Evolutionary conservation across 306 rosid species (phyloP).

Genomic region (Quillaja saponaria): DNA sequence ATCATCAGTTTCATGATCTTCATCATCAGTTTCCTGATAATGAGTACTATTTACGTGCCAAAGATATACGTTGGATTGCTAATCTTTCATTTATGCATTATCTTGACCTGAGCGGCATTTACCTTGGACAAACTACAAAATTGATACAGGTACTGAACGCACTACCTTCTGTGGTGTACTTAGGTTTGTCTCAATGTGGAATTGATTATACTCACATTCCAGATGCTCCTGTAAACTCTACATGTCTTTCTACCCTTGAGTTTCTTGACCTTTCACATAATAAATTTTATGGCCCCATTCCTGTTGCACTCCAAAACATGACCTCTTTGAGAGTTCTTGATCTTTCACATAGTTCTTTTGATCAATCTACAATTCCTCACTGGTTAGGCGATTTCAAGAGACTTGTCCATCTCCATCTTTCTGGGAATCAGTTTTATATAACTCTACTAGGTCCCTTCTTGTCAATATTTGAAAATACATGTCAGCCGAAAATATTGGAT

Average conservation of each 20-base stretch:
- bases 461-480: no score
- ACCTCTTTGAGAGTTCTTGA: neutral
- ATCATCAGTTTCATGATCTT: neutral
- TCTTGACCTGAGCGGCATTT: neutral
- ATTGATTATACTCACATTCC: neutral
- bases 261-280: constrained; percentile 5
- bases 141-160: constrained; percentile 4
- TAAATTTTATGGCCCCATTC: neutral
- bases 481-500: no score
- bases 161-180: neutral
- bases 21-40: no score
- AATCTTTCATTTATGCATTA: neutral
- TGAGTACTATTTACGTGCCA: neutral
- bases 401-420: neutral
- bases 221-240: neutral
- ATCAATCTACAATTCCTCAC: neutral
- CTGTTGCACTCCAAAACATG: neutral
- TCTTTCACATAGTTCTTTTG: neutral
- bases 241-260: neutral
- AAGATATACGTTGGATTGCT: neutral
- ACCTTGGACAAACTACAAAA: neutral
- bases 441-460: neutral
- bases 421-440: no score
- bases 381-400: neutral
- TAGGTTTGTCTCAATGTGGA: neutral